Conservation (phyloP, 78 protist species). For the Dictyostelium capitatum region DNA sequence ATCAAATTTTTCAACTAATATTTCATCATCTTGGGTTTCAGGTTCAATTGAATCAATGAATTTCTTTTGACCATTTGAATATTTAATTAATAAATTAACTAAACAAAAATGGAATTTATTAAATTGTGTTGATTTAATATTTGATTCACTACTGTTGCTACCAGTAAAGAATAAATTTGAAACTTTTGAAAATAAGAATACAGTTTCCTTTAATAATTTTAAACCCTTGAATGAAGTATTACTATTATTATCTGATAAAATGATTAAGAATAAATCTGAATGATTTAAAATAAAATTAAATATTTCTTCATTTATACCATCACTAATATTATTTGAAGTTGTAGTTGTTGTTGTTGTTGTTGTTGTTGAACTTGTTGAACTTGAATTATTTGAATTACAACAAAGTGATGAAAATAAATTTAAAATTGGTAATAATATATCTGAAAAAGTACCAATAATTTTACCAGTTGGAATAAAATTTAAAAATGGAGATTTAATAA, state of each 20-base stretch:
- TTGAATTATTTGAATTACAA: neutral
- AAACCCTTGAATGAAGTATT: neutral
- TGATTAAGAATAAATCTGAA: conserved; percentile 25
- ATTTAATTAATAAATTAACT: conserved; percentile 29
- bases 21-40: conserved; percentile 21
- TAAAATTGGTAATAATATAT: neutral
- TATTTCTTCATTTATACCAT: conserved; percentile 28
- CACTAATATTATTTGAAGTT: neutral
- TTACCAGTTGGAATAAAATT: conserved; percentile 31
- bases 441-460: neutral
- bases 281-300: conserved; percentile 10
- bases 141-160: neutral
- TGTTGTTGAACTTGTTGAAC: too few relatives aligned
- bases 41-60: neutral
- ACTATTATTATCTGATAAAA: conserved; percentile 9
- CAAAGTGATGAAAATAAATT: conserved; percentile 10
- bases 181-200: conserved; percentile 35
- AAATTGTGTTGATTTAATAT: neutral
- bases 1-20: neutral
- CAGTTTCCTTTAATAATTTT: conserved; percentile 12
- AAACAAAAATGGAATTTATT: conserved; percentile 48
- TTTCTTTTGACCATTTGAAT: neutral
- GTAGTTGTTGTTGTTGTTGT: too few relatives aligned
- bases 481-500: conserved; percentile 26
- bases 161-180: neutral